phyloP scores from a whole-genome alignment of 257 asterid genomes.

The Rubia yunnanensis region DNA sequence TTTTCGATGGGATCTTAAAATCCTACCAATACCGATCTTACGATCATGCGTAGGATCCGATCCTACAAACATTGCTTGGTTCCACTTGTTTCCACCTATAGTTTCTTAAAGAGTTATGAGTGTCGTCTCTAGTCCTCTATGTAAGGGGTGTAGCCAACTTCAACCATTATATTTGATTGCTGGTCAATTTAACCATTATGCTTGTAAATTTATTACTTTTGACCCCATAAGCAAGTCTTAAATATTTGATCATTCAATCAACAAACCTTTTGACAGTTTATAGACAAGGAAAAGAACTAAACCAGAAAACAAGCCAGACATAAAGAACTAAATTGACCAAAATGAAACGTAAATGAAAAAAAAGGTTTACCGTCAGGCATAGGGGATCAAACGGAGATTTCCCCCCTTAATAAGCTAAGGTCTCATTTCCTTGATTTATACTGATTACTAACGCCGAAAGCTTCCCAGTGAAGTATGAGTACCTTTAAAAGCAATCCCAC shows the following conservation, averaged over 20 bases:
- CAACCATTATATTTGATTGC: not conserved
- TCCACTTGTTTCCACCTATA: no score
- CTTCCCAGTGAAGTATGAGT: not conserved
- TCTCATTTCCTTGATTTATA: not conserved
- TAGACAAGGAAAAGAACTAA: not conserved
- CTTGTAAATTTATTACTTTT: not conserved
- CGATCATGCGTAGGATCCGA: no score
- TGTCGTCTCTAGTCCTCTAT: no score
- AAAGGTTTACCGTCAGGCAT: not conserved
- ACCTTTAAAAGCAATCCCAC: not conserved
- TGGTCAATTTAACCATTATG: not conserved
- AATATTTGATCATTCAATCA: no score
- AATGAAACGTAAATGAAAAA: no score
- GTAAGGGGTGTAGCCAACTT: not conserved
- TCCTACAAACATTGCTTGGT: no score
- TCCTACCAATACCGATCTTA: no score
- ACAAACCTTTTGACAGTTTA: not conserved
- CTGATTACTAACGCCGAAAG: not conserved
- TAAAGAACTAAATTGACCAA: not conserved
- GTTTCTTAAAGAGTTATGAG: no score
- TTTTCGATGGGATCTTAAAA: no score
- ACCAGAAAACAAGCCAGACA: not conserved
- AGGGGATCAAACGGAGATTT: not conserved
- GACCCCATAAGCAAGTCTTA: not conserved
- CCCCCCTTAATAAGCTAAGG: not conserved